phyloP scores from a whole-genome alignment of 257 asterid genomes.

The Lithospermum erythrorhizon region DNA sequence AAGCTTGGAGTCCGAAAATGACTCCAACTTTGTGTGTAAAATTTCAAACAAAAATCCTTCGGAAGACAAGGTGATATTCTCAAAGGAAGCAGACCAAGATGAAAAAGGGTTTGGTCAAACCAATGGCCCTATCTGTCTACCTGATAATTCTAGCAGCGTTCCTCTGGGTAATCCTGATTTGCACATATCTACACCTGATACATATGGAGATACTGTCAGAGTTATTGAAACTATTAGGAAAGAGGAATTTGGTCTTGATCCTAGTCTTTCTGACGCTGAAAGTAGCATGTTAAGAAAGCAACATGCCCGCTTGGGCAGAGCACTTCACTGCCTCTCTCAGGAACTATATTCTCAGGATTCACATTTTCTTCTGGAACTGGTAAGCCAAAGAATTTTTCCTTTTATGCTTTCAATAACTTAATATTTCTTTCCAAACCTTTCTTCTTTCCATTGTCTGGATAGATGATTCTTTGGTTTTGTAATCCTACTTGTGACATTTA shows the following conservation, averaged over 20 bases:
- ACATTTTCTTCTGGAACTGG: constrained; percentile 95
- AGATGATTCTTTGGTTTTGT: too few species aligned
- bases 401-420: not conserved
- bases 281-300: constrained; percentile 77
- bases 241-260: constrained; percentile 85
- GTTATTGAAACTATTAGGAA: constrained; percentile 61
- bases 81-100: constrained; percentile 16
- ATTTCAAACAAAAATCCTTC: constrained; percentile 6
- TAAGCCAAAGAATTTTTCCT: constrained; percentile 15
- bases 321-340: constrained; percentile 92
- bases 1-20: constrained; percentile 18
- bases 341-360: constrained; percentile 98
- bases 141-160: constrained; percentile 17
- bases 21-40: constrained; percentile 18
- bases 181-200: constrained; percentile 14
- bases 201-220: constrained; percentile 28
- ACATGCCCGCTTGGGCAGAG: constrained; percentile 96
- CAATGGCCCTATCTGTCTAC: constrained; percentile 16
- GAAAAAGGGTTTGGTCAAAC: constrained; percentile 15
- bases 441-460: too few species aligned
- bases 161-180: constrained; percentile 12
- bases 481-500: too few species aligned
- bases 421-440: not conserved
- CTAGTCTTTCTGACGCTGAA: constrained; percentile 46
- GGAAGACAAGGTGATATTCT: constrained; percentile 13